phyloP scores from a whole-genome alignment of 2,329 filamentous ascomycete genomes.

The Aspergillus ruber region DNA sequence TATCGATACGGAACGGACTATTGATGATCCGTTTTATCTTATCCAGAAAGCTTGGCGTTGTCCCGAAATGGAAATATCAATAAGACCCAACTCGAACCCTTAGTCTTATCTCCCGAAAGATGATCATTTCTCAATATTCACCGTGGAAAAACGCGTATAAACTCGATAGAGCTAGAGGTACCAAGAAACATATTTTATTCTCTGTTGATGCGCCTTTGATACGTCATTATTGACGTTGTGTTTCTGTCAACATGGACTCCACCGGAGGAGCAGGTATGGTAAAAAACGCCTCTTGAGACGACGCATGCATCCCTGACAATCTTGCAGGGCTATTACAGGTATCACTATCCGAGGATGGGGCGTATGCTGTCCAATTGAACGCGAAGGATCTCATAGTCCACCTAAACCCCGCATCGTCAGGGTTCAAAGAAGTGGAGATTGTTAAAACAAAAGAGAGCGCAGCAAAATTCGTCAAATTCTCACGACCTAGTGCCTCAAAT shows the following conservation, averaged over 20 bases:
- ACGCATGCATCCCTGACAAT: background rate
- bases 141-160: background rate
- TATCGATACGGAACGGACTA: conserved; percentile 19
- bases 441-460: conserved; percentile 26
- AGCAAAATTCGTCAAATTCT: conserved; percentile 27
- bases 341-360: conserved; percentile 24
- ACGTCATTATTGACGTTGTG: background rate
- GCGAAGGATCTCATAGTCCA: conserved; percentile 30
- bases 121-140: background rate
- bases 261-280: conserved; percentile 12
- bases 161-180: too few relatives aligned
- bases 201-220: background rate
- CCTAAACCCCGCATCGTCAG: conserved; percentile 21
- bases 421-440: conserved; percentile 25
- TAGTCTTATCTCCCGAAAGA: background rate
- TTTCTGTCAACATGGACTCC: background rate
- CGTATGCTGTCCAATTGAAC: conserved; percentile 21
- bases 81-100: background rate
- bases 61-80: conserved; percentile 3
- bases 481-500: conserved; percentile 14
- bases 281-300: background rate
- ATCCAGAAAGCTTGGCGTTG: conserved; percentile 14
- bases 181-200: background rate
- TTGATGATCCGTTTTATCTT: conserved; percentile 23
- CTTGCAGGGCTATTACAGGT: conserved; percentile 9